Evolutionary conservation across 129 eudicot species (phyloP).

Genomic region (Pseudognaphalium luteoalbum): DNA sequence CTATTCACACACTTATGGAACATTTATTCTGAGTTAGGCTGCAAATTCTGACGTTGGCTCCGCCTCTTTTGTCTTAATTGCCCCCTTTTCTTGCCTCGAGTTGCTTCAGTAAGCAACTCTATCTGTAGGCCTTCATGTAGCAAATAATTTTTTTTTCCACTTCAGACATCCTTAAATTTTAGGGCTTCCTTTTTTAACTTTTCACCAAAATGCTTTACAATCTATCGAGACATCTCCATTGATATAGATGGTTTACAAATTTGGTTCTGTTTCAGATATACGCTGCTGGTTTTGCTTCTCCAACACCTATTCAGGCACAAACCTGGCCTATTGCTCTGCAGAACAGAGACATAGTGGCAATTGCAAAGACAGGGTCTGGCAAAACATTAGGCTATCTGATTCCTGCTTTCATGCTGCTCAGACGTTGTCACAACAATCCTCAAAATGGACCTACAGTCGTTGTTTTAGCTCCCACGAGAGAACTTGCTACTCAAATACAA

Average conservation of each 20-base stretch:
- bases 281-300: not conserved
- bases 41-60: conserved; percentile 82
- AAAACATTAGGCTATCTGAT: conserved; percentile 93
- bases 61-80: conserved; percentile 65
- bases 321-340: conserved; percentile 82
- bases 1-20: conserved; percentile 64
- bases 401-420: conserved; percentile 85
- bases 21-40: conserved; percentile 73
- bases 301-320: not conserved
- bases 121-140: conserved; percentile 47
- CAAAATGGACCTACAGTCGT: conserved; percentile 87
- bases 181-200: not conserved
- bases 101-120: conserved; percentile 99
- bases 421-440: conserved; percentile 62
- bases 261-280: not conserved
- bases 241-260: not conserved
- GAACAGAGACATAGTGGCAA: conserved; percentile 86
- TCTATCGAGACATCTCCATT: not conserved
- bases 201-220: not conserved
- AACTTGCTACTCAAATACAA: conserved; percentile 97
- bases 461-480: conserved; percentile 91
- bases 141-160: not conserved
- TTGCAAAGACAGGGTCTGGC: conserved; percentile 98
- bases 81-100: conserved; percentile 88
- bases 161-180: not conserved